Conservation (phyloP, 441 rosid species). For the Isatis lusitanica region DNA sequence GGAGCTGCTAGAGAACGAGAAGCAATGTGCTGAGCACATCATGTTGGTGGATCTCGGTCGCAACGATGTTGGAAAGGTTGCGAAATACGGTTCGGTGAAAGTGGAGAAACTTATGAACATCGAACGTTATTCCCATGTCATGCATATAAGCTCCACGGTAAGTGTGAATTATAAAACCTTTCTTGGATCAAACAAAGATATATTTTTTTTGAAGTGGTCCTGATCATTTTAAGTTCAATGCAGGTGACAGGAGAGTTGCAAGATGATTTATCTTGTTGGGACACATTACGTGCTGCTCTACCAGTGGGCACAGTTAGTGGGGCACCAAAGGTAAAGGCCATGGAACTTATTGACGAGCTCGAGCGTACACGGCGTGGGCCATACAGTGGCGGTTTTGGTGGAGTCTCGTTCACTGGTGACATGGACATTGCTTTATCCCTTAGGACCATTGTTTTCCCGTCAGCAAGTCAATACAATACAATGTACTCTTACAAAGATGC, state of each 20-base stretch:
- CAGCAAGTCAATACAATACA: slow-evolving; percentile 54
- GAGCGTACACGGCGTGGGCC: slow-evolving; percentile 86
- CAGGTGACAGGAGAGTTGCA: slow-evolving; percentile 83
- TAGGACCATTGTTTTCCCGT: slow-evolving; percentile 75
- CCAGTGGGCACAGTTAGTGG: slow-evolving; percentile 95
- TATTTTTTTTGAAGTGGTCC: not conserved
- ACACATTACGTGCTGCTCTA: slow-evolving; percentile 73
- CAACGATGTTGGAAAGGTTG: slow-evolving; percentile 90
- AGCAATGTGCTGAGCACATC: slow-evolving; percentile 87
- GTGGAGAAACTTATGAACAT: slow-evolving; percentile 88
- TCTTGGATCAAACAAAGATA: not conserved
- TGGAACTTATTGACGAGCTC: slow-evolving; percentile 74
- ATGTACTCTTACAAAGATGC: slow-evolving; percentile 59
- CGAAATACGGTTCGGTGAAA: slow-evolving; percentile 75
- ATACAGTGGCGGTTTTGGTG: slow-evolving; percentile 84
- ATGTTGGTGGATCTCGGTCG: slow-evolving; percentile 91
- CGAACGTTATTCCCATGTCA: slow-evolving; percentile 90
- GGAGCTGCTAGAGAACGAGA: slow-evolving; percentile 64
- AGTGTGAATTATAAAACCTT: slow-evolving; percentile 6
- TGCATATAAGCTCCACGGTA: slow-evolving; percentile 97
- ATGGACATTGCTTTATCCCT: slow-evolving; percentile 79
- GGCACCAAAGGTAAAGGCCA: slow-evolving; percentile 96
- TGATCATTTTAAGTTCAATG: not conserved
- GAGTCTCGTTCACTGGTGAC: slow-evolving; percentile 69
- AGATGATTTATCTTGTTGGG: slow-evolving; percentile 74